Conservation (phyloP, 2,329 filamentous ascomycete species). For the Teratosphaeria gauchensis region DNA sequence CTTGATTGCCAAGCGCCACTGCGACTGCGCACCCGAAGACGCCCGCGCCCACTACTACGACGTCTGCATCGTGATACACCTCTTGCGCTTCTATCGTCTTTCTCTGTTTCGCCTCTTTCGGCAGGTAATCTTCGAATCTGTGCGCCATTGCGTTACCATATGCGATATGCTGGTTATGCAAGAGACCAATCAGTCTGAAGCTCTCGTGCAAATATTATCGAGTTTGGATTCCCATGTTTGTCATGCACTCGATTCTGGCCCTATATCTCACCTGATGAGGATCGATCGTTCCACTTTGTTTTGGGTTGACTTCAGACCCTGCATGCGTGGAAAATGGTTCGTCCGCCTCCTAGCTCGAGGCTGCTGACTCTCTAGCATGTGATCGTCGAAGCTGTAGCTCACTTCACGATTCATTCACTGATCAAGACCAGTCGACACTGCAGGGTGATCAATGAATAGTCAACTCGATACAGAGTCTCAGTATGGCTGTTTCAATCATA, state of each 20-base stretch:
- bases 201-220: background rate
- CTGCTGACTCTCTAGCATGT: background rate
- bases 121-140: background rate
- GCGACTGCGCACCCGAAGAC: conserved; percentile 82
- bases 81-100: background rate
- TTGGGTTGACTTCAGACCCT: background rate
- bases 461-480: background rate
- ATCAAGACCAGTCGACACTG: too few species aligned
- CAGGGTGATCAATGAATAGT: too few species aligned
- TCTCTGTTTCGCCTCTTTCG: conserved; percentile 1
- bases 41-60: conserved; percentile 86
- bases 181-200: background rate
- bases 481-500: background rate
- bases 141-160: background rate
- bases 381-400: background rate
- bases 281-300: background rate
- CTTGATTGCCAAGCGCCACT: conserved; percentile 75
- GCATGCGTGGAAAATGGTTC: background rate
- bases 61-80: conserved; percentile 57
- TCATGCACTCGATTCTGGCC: background rate
- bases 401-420: too few species aligned
- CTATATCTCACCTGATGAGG: background rate
- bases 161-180: background rate
- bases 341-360: background rate
- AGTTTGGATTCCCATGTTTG: background rate